A percentile compares a stretch with the other conserved stretches of the same genome.
Evolutionary conservation across 1,139 yeast species (phyloP).

Genomic region (Geotrichum histeridarum): DNA sequence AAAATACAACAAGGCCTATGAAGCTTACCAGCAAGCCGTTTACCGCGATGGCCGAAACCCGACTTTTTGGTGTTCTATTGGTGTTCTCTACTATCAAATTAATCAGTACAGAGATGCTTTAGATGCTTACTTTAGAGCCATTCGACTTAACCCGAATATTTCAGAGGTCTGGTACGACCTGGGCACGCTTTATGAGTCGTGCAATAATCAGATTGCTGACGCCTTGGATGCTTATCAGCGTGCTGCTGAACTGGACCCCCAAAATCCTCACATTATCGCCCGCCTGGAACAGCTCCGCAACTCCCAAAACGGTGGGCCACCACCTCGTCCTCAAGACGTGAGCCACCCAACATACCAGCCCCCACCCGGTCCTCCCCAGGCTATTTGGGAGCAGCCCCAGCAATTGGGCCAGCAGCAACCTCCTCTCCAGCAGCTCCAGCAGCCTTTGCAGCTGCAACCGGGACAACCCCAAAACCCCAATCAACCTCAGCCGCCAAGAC

Average conservation of each 20-base stretch:
- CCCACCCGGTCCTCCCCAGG: conserved; percentile 33
- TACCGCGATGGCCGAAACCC: conserved; percentile 95
- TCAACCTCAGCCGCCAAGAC: too few relatives aligned
- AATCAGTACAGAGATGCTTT: conserved; percentile 94
- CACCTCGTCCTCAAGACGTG: conserved; percentile 38
- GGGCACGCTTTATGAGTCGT: conserved; percentile 93
- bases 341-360: conserved; percentile 40
- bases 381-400: conserved; percentile 30
- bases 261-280: conserved; percentile 88
- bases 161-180: conserved; percentile 98
- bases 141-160: conserved; percentile 88
- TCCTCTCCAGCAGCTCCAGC: conserved; percentile 1
- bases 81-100: conserved; percentile 91
- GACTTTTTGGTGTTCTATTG: conserved; percentile 98
- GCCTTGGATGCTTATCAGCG: conserved; percentile 96
- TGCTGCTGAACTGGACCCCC: conserved; percentile 92
- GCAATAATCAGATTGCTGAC: conserved; percentile 90
- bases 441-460: conserved; percentile 4
- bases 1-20: conserved; percentile 93
- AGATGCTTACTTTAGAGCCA: conserved; percentile 95
- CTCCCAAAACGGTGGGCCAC: conserved; percentile 68
- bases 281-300: conserved; percentile 75
- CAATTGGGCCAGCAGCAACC: conserved; percentile 25
- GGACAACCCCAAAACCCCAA: too few relatives aligned
- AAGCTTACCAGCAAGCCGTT: conserved; percentile 97